A percentile compares a stretch with the other conserved stretches of the same genome.
These are phyloP conservation scores for Thelephora terrestris DNA, from an alignment of 1,284 basidiomycete genomes.

Conservation along the genomic window DNA sequence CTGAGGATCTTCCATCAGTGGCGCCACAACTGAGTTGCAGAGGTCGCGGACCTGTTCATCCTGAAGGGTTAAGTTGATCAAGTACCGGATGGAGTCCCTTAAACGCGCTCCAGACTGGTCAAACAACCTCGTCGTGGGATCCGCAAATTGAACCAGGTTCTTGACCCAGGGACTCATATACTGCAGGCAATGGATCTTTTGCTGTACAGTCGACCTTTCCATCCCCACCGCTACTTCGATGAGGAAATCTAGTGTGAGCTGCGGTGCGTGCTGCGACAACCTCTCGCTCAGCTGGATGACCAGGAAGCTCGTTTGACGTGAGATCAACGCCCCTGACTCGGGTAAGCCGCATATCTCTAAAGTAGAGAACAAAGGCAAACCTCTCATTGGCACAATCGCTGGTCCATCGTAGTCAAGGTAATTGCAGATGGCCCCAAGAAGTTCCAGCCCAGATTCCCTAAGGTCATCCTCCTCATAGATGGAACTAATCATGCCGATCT, in stretches of 20 bases:
- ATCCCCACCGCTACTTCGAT: slow-evolving; percentile 68
- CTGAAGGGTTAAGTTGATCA: slow-evolving; percentile 66
- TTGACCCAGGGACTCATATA: slow-evolving; percentile 83
- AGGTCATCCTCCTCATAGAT: slow-evolving; percentile 65
- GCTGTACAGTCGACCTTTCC: slow-evolving; percentile 38
- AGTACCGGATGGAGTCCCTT: slow-evolving; percentile 65
- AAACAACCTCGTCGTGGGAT: slow-evolving; percentile 53
- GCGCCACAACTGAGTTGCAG: slow-evolving; percentile 6
- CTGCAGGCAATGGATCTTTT: slow-evolving; percentile 63
- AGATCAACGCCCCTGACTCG: slow-evolving; percentile 54
- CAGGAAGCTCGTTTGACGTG: slow-evolving; percentile 61
- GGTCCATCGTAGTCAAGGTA: slow-evolving; percentile 72
- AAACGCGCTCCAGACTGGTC: slow-evolving; percentile 64
- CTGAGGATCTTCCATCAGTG: slow-evolving; percentile 27
- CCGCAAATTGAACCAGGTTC: slow-evolving; percentile 65
- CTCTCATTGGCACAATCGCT: slow-evolving; percentile 55
- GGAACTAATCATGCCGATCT: slow-evolving; percentile 72
- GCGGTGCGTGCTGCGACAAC: slow-evolving; percentile 63
- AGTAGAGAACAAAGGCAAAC: slow-evolving; percentile 29
- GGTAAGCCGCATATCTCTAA: neutral
- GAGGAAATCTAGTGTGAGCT: slow-evolving; percentile 80
- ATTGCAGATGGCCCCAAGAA: slow-evolving; percentile 67
- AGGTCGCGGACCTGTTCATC: slow-evolving; percentile 49
- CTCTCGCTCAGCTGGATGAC: slow-evolving; percentile 59
- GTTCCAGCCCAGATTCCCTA: slow-evolving; percentile 67